Conservation (phyloP, 169 alveolate genomes). For the Eimeria acervulina region DNA sequence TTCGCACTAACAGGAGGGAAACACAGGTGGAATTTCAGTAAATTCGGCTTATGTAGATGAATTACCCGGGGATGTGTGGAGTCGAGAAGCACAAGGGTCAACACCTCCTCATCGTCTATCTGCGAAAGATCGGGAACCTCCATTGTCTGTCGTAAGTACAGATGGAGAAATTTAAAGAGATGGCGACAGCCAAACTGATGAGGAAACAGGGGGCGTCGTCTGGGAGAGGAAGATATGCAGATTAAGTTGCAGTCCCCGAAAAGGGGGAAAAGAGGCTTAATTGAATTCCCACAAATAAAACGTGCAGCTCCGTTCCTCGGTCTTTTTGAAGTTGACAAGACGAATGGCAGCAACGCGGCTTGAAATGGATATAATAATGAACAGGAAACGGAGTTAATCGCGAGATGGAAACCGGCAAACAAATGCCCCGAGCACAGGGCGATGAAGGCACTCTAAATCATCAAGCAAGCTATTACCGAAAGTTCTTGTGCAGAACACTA, state of each 20-base stretch:
- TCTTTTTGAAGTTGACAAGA: background rate
- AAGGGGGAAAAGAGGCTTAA: background rate
- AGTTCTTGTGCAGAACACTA: background rate
- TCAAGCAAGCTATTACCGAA: background rate
- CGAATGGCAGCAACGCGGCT: background rate
- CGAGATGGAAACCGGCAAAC: background rate
- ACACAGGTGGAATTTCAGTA: background rate
- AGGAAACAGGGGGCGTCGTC: background rate
- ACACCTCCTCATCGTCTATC: conserved; percentile 79
- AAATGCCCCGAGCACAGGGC: background rate
- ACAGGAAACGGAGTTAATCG: background rate
- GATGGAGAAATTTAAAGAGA: background rate
- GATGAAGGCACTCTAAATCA: background rate
- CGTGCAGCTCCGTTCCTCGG: too few species aligned
- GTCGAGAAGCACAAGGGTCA: conserved; percentile 69
- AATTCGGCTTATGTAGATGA: background rate
- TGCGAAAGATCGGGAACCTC: conserved; percentile 42
- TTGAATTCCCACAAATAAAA: background rate
- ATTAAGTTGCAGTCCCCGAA: background rate
- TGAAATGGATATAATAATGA: background rate
- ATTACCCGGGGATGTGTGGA: conserved; percentile 74
- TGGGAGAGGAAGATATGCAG: background rate
- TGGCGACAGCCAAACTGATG: background rate
- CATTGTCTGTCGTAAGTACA: background rate
- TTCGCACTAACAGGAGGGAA: too few species aligned